These are phyloP conservation scores for Gymnopus androsaceus DNA, from an alignment of 1,284 basidiomycete species.

Conservation along the genomic window DNA sequence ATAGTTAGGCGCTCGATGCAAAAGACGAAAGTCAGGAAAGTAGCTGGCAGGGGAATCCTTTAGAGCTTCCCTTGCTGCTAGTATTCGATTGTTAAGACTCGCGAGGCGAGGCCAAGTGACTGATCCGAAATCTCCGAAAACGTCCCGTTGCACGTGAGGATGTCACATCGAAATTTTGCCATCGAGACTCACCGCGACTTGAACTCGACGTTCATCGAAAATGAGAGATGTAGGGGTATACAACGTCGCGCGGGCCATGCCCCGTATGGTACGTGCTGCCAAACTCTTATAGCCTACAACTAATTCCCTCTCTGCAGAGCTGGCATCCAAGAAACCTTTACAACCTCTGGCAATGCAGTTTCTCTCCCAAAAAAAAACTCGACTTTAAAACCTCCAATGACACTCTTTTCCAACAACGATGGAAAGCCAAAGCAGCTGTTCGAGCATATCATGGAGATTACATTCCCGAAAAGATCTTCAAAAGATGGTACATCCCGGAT, in stretches of 20 bases:
- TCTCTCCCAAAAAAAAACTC: conserved; percentile 45
- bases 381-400: conserved; percentile 57
- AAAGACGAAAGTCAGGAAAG: no score
- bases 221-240: conserved; percentile 51
- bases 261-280: conserved; percentile 45
- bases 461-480: conserved; percentile 92
- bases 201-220: conserved; percentile 11
- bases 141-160: no score
- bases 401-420: conserved; percentile 92
- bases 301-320: conserved; percentile 52
- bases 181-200: no score
- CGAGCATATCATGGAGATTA: conserved; percentile 97
- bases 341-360: conserved; percentile 73
- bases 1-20: no score
- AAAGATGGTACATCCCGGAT: conserved; percentile 91
- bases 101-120: no score
- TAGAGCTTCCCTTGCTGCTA: no score
- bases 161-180: no score
- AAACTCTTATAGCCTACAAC: conserved; percentile 11
- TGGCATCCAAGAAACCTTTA: conserved; percentile 82
- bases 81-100: no score
- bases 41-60: no score
- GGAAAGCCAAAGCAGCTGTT: conserved; percentile 86
- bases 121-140: no score
- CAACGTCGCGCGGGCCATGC: conserved; percentile 43